Conservation (phyloP, 305 asterid species). For the Solanum hybrid region DNA sequence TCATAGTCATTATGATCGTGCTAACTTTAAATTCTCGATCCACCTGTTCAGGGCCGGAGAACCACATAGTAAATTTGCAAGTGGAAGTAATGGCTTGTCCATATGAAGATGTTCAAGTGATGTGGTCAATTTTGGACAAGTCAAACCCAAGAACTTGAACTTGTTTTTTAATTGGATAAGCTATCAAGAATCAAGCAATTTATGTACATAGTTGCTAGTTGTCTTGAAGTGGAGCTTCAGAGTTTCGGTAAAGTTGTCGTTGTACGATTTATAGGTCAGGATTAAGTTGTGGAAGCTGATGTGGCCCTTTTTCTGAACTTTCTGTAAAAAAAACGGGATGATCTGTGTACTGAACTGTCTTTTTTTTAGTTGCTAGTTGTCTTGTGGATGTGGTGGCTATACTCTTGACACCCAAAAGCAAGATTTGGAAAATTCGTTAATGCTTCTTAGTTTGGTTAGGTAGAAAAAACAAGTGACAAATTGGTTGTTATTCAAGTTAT, state of each 20-base stretch:
- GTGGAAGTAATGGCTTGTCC: constrained; percentile 79
- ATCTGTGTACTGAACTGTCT: background rate
- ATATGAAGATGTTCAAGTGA: constrained; percentile 73
- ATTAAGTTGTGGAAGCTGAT: background rate
- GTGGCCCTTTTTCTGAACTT: accelerated
- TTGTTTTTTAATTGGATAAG: background rate
- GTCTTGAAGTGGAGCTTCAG: background rate
- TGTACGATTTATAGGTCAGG: background rate
- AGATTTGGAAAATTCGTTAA: background rate
- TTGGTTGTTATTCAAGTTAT: background rate
- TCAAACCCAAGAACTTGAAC: constrained; percentile 28
- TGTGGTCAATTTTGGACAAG: constrained; percentile 83
- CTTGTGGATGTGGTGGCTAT: constrained; percentile 10
- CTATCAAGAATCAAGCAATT: background rate
- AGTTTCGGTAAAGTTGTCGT: background rate
- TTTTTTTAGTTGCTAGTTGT: background rate
- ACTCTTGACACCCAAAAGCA: constrained; percentile 6
- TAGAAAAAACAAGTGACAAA: background rate
- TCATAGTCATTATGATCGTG: background rate
- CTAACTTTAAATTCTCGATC: background rate
- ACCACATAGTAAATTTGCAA: constrained; percentile 39
- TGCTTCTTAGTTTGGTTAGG: background rate
- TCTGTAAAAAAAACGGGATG: accelerated
- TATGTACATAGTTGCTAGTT: background rate
- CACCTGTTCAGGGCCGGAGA: constrained; percentile 13